A percentile compares a stretch with the other conserved stretches of the same genome.
phyloP scores from a whole-genome alignment of 129 eudicot genomes.

The Escallonia rubra region DNA sequence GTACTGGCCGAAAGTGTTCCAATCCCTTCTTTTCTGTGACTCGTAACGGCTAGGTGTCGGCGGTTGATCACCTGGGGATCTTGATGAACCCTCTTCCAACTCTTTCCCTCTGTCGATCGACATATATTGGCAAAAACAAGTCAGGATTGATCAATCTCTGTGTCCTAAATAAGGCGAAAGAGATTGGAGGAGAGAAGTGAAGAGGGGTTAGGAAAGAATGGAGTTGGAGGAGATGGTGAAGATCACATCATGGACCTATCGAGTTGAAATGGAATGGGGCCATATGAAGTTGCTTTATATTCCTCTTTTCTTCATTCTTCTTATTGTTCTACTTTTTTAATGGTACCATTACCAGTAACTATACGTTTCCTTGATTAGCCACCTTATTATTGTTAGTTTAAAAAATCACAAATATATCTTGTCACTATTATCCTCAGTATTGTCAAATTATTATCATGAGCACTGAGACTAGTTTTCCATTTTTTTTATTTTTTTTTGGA shows the following conservation, averaged over 20 bases:
- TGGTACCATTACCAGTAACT: too few relatives aligned
- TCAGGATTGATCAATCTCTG: too few relatives aligned
- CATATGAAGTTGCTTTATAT: too few relatives aligned
- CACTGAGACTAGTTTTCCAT: too few relatives aligned
- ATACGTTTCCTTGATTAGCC: too few relatives aligned
- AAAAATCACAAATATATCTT: too few relatives aligned
- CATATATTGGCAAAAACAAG: neutral
- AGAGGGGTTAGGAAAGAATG: neutral
- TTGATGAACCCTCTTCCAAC: constrained; percentile 2
- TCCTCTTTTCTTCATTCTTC: too few relatives aligned
- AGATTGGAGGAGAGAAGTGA: neutral
- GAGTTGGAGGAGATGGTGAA: neutral
- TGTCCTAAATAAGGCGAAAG: neutral
- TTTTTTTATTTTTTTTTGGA: too few relatives aligned
- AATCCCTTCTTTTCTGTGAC: constrained; percentile 18
- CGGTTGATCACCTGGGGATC: constrained; percentile 5
- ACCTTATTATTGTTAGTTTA: too few relatives aligned
- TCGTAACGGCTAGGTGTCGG: constrained; percentile 16
- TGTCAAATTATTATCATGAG: too few relatives aligned
- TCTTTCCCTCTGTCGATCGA: constrained; percentile 18
- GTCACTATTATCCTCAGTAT: too few relatives aligned
- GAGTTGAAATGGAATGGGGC: constrained; percentile 1
- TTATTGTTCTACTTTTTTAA: too few relatives aligned
- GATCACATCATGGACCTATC: constrained; percentile 4
- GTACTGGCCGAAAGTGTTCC: constrained; percentile 29